Evolutionary conservation across 2,329 filamentous ascomycete species (phyloP), one percentile per base, ranked within the genome.

Genomic region (Chaetoscypha palmicola): DNA sequence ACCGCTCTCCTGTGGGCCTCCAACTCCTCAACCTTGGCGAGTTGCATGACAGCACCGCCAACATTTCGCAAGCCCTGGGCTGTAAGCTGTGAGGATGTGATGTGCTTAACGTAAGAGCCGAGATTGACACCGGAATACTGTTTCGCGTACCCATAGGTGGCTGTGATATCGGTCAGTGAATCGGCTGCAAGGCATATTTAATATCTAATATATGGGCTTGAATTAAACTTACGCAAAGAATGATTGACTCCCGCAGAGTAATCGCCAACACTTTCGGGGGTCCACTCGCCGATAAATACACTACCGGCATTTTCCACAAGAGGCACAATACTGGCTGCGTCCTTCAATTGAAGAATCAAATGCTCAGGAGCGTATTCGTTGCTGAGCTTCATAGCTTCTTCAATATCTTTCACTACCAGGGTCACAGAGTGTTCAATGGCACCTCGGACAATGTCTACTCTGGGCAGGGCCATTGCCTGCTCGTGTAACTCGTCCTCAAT

Each of bases 221-320:
- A n/a, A n/a, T n/a, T n/a, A 36, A 46, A 83, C 87, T 78, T 83
- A 94, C 89, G 92, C 53, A 98, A 71, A 46, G 87, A 94, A 71
- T 98, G 92, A 66, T 98, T 98, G 32, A 98, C 92, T 60, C 92
- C 92, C 41, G 92, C 92, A 51, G 89, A 95, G 69, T 98, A 98
- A 64, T 98, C 92, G 35, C 92, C 92, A 2, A 98, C 92, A 64
- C 87, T 94, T 68, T 98, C 92, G 4, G 92, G 92, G 0, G 92
- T 97, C 92, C 92, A 98, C 53, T 85, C 75, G 8, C 92, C 92
- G 52, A 97, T 82, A 63, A 98, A 98, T 5, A 98, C 90, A 62
- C 88, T 95, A 14, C 92, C 92, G 2, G 92, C 92, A 57, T 98
- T 96, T 68, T 89, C 77, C 19, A 98, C 89, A 63, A 83, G 68